These are phyloP conservation scores for Serendipita indica DNA, from an alignment of 768 basidiomycete species.

Conservation along the genomic window DNA sequence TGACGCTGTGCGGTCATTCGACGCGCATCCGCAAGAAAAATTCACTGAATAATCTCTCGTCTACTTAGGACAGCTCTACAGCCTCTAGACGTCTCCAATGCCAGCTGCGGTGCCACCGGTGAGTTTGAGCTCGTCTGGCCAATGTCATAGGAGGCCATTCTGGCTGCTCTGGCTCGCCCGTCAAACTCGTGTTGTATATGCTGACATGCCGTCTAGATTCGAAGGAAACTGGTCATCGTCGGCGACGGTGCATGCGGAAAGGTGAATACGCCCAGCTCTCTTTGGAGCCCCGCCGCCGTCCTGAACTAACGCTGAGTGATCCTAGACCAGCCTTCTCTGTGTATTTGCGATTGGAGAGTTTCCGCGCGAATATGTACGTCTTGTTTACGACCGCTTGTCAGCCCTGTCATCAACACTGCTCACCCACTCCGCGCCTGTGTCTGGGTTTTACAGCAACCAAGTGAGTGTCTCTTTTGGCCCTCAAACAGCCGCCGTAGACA, in stretches of 20 bases:
- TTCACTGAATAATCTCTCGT: too few species aligned
- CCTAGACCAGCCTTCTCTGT: slow-evolving; percentile 61
- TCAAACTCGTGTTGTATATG: too few species aligned
- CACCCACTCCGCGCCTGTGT: background rate
- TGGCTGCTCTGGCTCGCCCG: too few species aligned
- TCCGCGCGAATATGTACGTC: slow-evolving; percentile 84
- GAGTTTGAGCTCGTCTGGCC: too few species aligned
- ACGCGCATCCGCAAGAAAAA: too few species aligned
- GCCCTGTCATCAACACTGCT: background rate
- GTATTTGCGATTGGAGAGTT: slow-evolving; percentile 92
- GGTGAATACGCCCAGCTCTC: slow-evolving; percentile 18
- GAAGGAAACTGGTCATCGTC: slow-evolving; percentile 90
- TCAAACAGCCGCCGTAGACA: slow-evolving; percentile 16
- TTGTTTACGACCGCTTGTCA: background rate
- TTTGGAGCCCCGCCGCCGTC: slow-evolving; percentile 12
- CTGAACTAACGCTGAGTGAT: background rate
- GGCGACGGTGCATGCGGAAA: slow-evolving; percentile 98
- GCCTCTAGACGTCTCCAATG: too few species aligned
- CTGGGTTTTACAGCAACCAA: slow-evolving; percentile 39
- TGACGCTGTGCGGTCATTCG: too few species aligned
- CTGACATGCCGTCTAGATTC: slow-evolving; percentile 39
- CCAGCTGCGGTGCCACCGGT: background rate
- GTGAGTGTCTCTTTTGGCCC: slow-evolving; percentile 25
- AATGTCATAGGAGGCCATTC: too few species aligned
- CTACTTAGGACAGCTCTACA: too few species aligned